These are phyloP conservation scores for Wickerhamiella domercqiae DNA, from an alignment of 805 yeast genomes.

Conservation along the genomic window DNA sequence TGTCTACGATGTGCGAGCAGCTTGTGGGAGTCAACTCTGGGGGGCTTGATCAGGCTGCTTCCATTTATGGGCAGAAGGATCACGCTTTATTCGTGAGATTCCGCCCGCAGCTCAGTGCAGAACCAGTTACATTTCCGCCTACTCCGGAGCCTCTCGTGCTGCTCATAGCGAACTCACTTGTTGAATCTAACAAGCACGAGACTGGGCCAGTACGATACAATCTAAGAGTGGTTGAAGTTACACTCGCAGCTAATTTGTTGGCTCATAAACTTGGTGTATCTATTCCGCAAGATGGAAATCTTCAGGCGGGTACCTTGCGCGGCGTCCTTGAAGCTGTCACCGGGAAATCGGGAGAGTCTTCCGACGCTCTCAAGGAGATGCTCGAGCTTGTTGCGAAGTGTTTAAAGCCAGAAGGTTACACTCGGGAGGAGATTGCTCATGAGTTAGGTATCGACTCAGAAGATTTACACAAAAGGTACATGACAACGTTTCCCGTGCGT, in stretches of 20 bases:
- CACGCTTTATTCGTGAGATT: conserved; percentile 48
- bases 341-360: conserved; percentile 27
- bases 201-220: conserved; percentile 59
- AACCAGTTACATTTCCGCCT: conserved; percentile 39
- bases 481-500: conserved; percentile 41
- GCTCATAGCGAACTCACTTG: conserved; percentile 48
- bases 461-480: conserved; percentile 31
- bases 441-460: conserved; percentile 29
- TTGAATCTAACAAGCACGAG: conserved; percentile 48
- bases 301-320: conserved; percentile 43
- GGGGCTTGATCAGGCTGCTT: conserved; percentile 70
- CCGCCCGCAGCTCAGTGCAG: conserved; percentile 40
- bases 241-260: conserved; percentile 46
- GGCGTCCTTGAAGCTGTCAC: conserved; percentile 39
- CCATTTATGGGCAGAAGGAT: conserved; percentile 43
- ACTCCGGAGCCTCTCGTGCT: conserved; percentile 33
- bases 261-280: conserved; percentile 31
- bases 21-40: conserved; percentile 62
- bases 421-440: conserved; percentile 33
- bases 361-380: conserved; percentile 29
- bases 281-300: conserved; percentile 34
- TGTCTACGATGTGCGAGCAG: conserved; percentile 54
- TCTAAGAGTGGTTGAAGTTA: conserved; percentile 56
- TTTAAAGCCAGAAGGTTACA: conserved; percentile 32
- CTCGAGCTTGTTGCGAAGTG: conserved; percentile 31